Conservation (phyloP, 1,139 yeast genomes). For the Geotrichum carabidarum region DNA sequence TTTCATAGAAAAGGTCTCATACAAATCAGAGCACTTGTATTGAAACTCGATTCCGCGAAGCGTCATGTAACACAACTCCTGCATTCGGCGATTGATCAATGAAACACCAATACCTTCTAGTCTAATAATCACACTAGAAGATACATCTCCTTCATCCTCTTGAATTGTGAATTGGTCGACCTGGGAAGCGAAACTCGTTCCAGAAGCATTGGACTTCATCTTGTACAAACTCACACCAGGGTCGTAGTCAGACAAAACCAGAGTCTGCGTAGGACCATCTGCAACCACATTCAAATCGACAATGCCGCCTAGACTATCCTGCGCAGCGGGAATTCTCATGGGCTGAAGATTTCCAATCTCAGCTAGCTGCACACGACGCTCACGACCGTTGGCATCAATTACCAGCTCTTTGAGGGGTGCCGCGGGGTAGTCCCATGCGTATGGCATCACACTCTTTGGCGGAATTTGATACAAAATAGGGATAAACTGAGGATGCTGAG, state of each 20-base stretch:
- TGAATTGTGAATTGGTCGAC: conserved; percentile 43
- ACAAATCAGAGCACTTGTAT: conserved; percentile 77
- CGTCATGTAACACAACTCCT: conserved; percentile 79
- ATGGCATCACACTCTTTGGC: conserved; percentile 92
- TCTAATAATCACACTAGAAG: conserved; percentile 46
- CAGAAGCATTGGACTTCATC: conserved; percentile 23
- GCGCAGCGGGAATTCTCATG: conserved; percentile 49
- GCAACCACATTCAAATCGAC: conserved; percentile 92
- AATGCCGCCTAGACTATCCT: conserved; percentile 41
- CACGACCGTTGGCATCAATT: conserved; percentile 62
- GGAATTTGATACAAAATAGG: conserved; percentile 71
- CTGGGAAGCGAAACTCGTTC: conserved; percentile 14
- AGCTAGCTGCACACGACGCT: conserved; percentile 75
- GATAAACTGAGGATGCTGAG: conserved; percentile 35
- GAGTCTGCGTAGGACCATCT: conserved; percentile 90
- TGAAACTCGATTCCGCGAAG: conserved; percentile 74
- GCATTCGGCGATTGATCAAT: conserved; percentile 60
- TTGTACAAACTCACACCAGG: conserved; percentile 72
- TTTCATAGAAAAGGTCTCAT: conserved; percentile 74
- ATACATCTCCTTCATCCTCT: conserved; percentile 60
- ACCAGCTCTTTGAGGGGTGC: conserved; percentile 78
- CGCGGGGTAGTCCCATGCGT: conserved; percentile 96
- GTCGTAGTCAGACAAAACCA: conserved; percentile 78
- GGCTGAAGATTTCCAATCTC: conserved; percentile 91
- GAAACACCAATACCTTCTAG: conserved; percentile 91